Conservation (phyloP, 2,329 filamentous ascomycete genomes). For the Lasiodiplodia sp. region DNA sequence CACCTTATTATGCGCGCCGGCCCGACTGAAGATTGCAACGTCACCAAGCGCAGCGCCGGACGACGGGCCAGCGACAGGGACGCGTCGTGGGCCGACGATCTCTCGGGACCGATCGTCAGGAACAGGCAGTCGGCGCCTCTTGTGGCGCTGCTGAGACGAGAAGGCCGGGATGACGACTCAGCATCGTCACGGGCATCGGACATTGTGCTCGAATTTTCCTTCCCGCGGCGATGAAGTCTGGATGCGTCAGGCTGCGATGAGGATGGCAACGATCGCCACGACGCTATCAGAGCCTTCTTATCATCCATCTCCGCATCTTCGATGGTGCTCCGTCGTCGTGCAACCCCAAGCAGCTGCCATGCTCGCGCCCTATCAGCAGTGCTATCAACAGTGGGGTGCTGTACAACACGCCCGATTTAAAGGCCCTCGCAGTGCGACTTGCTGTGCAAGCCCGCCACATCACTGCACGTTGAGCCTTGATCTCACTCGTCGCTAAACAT, state of each 20-base stretch:
- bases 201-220: background rate
- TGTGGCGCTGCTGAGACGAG: background rate
- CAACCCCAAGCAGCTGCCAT: background rate
- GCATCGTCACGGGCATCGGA: conserved; percentile 6
- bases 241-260: background rate
- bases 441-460: conserved; percentile 1
- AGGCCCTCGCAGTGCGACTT: background rate
- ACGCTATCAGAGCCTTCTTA: conserved; percentile 16
- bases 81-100: conserved; percentile 18
- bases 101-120: conserved; percentile 20
- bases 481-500: conserved; percentile 2
- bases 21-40: background rate
- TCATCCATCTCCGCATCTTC: conserved; percentile 1
- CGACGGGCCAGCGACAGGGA: background rate
- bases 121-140: conserved; percentile 6
- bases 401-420: background rate
- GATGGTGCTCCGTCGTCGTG: background rate
- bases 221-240: background rate
- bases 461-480: background rate
- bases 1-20: background rate
- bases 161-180: background rate
- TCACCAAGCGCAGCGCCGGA: too few species aligned
- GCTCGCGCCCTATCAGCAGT: background rate
- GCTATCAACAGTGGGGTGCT: conserved; percentile 25
- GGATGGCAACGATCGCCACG: conserved; percentile 7